A percentile compares a stretch with the other conserved stretches of the same genome.
Conservation (phyloP, 352 stramenopile species). For the Globisporangium heterothallicum region DNA sequence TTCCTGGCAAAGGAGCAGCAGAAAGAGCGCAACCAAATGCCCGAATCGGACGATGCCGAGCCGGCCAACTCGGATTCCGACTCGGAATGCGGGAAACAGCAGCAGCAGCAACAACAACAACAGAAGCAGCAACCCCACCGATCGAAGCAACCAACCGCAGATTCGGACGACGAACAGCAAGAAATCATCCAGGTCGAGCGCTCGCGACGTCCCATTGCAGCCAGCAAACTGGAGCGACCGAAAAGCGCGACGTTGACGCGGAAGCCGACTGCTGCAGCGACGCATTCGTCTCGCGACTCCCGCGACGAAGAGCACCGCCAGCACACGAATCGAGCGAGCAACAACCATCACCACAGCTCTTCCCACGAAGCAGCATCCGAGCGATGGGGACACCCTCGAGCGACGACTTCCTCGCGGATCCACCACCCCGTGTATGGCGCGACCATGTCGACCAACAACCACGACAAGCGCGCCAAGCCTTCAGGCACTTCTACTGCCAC, state of each 20-base stretch:
- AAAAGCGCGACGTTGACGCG: conserved; percentile 28
- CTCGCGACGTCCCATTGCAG: conserved; percentile 14
- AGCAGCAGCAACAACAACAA: conserved; percentile 18
- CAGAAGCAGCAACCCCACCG: conserved; percentile 4
- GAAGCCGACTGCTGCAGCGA: conserved; percentile 13
- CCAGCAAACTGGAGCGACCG: conserved; percentile 32
- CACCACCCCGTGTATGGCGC: conserved; percentile 30
- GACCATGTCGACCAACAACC: conserved; percentile 30
- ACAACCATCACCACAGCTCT: conserved; percentile 34
- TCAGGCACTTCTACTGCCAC: conserved; percentile 7
- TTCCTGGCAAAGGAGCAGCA: conserved; percentile 13
- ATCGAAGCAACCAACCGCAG: conserved; percentile 22
- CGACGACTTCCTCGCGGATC: conserved; percentile 22
- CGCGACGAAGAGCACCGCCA: conserved; percentile 27
- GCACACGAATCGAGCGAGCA: conserved; percentile 13
- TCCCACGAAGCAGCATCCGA: conserved; percentile 26
- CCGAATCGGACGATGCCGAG: conserved; percentile 38
- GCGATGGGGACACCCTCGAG: conserved; percentile 47
- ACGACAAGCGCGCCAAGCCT: conserved; percentile 15
- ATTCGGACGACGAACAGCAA: conserved; percentile 35
- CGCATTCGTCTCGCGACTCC: conserved; percentile 19
- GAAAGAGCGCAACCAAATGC: conserved; percentile 22
- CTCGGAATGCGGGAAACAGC: conserved; percentile 15
- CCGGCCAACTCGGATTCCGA: conserved; percentile 26
- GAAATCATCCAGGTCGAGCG: conserved; percentile 40